phyloP scores from a whole-genome alignment of 768 basidiomycete genomes.

The Exidia glandulosa region DNA sequence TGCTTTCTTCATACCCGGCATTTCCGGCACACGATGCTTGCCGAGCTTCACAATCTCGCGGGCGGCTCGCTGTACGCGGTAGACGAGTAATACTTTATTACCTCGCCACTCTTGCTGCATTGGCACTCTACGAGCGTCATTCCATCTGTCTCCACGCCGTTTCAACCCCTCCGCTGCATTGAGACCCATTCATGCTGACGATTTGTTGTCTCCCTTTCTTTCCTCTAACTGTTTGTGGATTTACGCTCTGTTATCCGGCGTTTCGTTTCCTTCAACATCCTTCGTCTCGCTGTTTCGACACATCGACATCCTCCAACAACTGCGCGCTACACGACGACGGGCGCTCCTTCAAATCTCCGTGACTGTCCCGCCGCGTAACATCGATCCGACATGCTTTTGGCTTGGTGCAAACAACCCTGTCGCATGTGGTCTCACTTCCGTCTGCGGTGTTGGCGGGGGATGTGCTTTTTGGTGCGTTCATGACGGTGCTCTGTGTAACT shows the following conservation, averaged over 20 bases:
- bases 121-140: neutral
- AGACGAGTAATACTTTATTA: neutral
- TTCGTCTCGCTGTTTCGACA: neutral
- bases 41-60: neutral
- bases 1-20: neutral
- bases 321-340: too few relatives aligned
- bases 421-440: too few relatives aligned
- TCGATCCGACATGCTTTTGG: too few relatives aligned
- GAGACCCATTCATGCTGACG: neutral
- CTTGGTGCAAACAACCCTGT: too few relatives aligned
- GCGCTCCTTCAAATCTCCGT: too few relatives aligned
- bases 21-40: neutral
- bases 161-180: neutral
- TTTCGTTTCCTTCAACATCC: neutral
- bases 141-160: neutral
- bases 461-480: too few relatives aligned
- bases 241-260: neutral
- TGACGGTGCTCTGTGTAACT: too few relatives aligned
- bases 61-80: constrained; percentile 2
- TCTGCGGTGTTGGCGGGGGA: too few relatives aligned
- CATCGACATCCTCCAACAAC: too few relatives aligned
- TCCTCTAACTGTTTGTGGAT: neutral
- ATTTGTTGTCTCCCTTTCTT: neutral
- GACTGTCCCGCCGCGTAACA: too few relatives aligned
- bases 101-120: neutral